Evolutionary conservation across 208 protist species (phyloP).

Genomic region (Lotmaria passim): DNA sequence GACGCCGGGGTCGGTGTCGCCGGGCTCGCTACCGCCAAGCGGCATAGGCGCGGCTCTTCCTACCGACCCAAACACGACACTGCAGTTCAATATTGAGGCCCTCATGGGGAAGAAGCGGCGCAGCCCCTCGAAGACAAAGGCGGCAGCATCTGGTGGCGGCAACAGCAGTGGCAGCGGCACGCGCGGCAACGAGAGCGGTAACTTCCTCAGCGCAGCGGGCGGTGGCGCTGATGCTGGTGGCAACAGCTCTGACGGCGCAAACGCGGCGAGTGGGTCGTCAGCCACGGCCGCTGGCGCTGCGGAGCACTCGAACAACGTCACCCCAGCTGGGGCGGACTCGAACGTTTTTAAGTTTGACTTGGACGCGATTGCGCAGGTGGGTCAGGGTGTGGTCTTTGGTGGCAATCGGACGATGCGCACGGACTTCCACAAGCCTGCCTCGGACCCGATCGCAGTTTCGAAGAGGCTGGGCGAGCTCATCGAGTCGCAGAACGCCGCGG

Average conservation of each 20-base stretch:
- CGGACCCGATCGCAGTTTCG: slow-evolving; percentile 42
- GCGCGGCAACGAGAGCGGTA: slow-evolving; percentile 6
- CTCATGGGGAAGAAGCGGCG: slow-evolving; percentile 51
- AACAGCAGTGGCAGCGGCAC: background rate
- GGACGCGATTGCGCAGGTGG: slow-evolving; percentile 80
- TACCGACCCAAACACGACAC: slow-evolving; percentile 38
- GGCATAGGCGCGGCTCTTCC: slow-evolving; percentile 14
- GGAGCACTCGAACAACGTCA: slow-evolving; percentile 39
- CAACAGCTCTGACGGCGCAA: slow-evolving; percentile 9
- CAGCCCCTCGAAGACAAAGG: slow-evolving; percentile 35
- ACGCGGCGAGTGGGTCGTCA: slow-evolving; percentile 5
- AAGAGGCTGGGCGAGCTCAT: slow-evolving; percentile 51
- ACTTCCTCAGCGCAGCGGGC: slow-evolving; percentile 9
- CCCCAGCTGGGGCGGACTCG: slow-evolving; percentile 45
- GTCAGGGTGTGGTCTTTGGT: slow-evolving; percentile 82
- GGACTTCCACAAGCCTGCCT: slow-evolving; percentile 55
- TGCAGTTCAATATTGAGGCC: slow-evolving; percentile 55
- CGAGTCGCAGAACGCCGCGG: slow-evolving; percentile 28
- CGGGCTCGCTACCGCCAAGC: slow-evolving; percentile 48
- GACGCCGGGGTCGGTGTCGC: slow-evolving; percentile 60
- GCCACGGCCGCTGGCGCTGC: slow-evolving; percentile 4
- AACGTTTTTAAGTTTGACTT: slow-evolving; percentile 90
- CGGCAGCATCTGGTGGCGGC: background rate
- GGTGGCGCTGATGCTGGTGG: background rate
- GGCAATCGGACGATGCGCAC: slow-evolving; percentile 73